A percentile compares a stretch with the other conserved stretches of the same genome.
phyloP scores from a whole-genome alignment of 23 red algal genomes.

The Gracilaria vermiculophylla region DNA sequence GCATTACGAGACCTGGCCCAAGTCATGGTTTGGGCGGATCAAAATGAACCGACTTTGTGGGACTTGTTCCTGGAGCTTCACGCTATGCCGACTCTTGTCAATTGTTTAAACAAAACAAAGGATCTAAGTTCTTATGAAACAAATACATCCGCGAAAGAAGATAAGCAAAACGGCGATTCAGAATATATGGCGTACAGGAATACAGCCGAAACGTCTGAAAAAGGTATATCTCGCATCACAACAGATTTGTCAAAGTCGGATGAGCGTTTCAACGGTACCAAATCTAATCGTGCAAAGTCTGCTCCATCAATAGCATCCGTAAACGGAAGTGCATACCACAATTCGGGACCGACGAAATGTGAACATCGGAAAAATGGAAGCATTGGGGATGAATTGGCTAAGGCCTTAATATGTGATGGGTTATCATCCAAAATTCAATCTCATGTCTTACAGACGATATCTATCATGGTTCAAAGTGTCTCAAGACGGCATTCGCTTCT shows the following conservation, averaged over 20 bases:
- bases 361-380: neutral
- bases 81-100: slow-evolving; percentile 44
- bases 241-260: neutral
- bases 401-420: neutral
- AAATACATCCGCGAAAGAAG: neutral
- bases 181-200: neutral
- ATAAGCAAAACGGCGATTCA: no score
- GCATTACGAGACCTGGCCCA: slow-evolving; percentile 59
- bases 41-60: slow-evolving; percentile 40
- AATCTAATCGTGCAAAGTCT: neutral
- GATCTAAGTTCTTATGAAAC: neutral
- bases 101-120: slow-evolving; percentile 3
- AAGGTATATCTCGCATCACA: neutral
- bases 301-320: neutral
- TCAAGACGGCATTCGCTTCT: slow-evolving; percentile 48
- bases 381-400: no score
- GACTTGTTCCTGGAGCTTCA: slow-evolving; percentile 56
- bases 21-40: slow-evolving; percentile 71
- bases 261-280: neutral
- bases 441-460: slow-evolving; percentile 60
- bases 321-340: neutral
- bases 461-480: slow-evolving; percentile 76
- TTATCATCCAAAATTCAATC: slow-evolving; percentile 36
- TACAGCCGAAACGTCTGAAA: neutral
- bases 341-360: neutral